Conservation (phyloP, 2,329 filamentous ascomycete genomes). For the Fusarium dlaminii region DNA sequence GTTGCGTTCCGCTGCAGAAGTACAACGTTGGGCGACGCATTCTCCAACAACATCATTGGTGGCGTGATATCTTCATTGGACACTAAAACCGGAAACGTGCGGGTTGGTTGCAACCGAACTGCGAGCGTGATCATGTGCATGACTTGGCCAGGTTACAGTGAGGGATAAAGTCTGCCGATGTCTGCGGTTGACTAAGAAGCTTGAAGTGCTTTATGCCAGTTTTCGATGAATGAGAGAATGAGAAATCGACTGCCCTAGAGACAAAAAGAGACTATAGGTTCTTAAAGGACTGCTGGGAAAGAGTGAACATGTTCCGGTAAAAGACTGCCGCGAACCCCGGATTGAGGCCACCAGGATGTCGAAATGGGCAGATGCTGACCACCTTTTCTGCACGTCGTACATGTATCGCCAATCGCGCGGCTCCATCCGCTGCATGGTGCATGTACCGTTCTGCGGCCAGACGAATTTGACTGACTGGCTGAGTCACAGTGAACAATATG, state of each 20-base stretch:
- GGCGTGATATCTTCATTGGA: not conserved
- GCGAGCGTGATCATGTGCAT: constrained; percentile 1
- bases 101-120: not conserved
- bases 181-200: not conserved
- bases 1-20: not conserved
- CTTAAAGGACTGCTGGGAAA: not conserved
- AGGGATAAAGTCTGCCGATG: not conserved
- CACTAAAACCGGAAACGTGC: not conserved
- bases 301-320: rapidly evolving
- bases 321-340: not conserved
- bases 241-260: rapidly evolving
- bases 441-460: not conserved
- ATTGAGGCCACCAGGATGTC: not conserved
- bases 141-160: not conserved
- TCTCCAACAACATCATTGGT: not conserved
- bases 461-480: not conserved
- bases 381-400: constrained; percentile 4
- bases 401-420: not conserved
- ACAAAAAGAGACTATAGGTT: rapidly evolving
- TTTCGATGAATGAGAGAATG: not conserved
- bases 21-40: not conserved
- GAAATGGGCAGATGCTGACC: constrained; percentile 17
- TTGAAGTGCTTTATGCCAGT: rapidly evolving
- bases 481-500: not conserved
- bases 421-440: not conserved